These are phyloP conservation scores for Paraurostyla sp. DNA, from an alignment of 73 alveolate species.

Conservation along the genomic window DNA sequence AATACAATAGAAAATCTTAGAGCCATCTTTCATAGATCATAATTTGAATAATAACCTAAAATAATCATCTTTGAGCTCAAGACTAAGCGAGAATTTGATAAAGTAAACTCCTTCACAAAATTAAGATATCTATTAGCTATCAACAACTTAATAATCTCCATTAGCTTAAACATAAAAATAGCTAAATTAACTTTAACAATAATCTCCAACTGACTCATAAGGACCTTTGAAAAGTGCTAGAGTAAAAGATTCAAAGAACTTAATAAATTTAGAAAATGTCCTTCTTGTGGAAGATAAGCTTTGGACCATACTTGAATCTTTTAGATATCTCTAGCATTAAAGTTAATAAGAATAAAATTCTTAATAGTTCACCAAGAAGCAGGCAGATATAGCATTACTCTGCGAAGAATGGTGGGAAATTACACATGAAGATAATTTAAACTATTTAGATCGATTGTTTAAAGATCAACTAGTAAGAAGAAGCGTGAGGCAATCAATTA, in stretches of 20 bases:
- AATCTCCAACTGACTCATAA: too few relatives aligned
- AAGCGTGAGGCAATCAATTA: slow-evolving; percentile 35
- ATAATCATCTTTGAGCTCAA: too few relatives aligned
- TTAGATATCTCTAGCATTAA: slow-evolving; percentile 32
- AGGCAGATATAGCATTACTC: slow-evolving; percentile 17
- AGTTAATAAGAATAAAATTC: too few relatives aligned
- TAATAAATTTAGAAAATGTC: slow-evolving; percentile 69
- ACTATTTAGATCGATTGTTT: slow-evolving; percentile 60
- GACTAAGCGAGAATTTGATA: too few relatives aligned
- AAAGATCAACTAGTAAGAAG: slow-evolving; percentile 64
- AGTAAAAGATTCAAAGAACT: slow-evolving; percentile 8
- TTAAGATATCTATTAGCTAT: too few relatives aligned
- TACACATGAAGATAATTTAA: slow-evolving; percentile 66
- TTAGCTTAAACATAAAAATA: too few relatives aligned
- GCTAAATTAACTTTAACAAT: too few relatives aligned
- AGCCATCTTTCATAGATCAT: not conserved
- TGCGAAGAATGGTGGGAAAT: slow-evolving; percentile 79
- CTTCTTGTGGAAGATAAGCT: slow-evolving; percentile 60
- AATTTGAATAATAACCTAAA: not conserved
- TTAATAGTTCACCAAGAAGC: too few relatives aligned
- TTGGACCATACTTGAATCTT: slow-evolving; percentile 55
- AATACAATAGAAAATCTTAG: not conserved
- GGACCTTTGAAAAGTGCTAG: slow-evolving; percentile 30
- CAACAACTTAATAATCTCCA: too few relatives aligned
- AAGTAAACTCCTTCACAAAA: too few relatives aligned